Evolutionary conservation across 306 rosid genomes (phyloP).

Genomic region (Senna tora): DNA sequence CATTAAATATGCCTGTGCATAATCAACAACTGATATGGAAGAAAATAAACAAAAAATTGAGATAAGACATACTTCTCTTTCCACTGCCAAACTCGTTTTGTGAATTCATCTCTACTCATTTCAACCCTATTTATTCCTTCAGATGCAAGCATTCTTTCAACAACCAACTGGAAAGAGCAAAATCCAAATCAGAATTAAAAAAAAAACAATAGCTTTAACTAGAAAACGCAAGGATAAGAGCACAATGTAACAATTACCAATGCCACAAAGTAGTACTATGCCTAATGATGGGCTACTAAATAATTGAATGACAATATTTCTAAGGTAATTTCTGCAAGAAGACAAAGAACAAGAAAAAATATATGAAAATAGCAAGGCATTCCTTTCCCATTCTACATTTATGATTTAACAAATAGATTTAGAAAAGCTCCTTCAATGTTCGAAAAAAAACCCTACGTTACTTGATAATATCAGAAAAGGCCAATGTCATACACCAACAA

Average conservation of each 20-base stretch:
- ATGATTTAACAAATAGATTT: neutral
- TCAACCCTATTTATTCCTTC: constrained; percentile 88
- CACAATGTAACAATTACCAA: constrained; percentile 17
- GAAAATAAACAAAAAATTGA: constrained; percentile 37
- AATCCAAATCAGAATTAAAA: constrained; percentile 28
- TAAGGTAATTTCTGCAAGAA: constrained; percentile 15
- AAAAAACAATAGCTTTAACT: constrained; percentile 32
- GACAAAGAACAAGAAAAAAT: neutral
- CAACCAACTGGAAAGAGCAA: constrained; percentile 80
- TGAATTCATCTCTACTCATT: constrained; percentile 83
- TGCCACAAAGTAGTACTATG: constrained; percentile 22
- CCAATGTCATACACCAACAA: too few species aligned
- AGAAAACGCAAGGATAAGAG: constrained; percentile 16
- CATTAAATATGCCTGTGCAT: constrained; percentile 14
- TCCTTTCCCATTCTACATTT: neutral
- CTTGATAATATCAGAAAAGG: too few species aligned
- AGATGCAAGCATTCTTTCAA: constrained; percentile 91
- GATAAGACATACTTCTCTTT: constrained; percentile 78
- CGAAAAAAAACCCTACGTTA: too few species aligned
- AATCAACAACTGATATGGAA: constrained; percentile 27
- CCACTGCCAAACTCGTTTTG: constrained; percentile 92
- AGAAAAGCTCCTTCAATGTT: neutral
- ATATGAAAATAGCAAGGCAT: constrained; percentile 14
- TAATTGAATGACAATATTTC: constrained; percentile 13
- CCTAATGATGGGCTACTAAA: constrained; percentile 14